phyloP scores from a whole-genome alignment of 352 stramenopile species.

The Aphanomyces invadans region DNA sequence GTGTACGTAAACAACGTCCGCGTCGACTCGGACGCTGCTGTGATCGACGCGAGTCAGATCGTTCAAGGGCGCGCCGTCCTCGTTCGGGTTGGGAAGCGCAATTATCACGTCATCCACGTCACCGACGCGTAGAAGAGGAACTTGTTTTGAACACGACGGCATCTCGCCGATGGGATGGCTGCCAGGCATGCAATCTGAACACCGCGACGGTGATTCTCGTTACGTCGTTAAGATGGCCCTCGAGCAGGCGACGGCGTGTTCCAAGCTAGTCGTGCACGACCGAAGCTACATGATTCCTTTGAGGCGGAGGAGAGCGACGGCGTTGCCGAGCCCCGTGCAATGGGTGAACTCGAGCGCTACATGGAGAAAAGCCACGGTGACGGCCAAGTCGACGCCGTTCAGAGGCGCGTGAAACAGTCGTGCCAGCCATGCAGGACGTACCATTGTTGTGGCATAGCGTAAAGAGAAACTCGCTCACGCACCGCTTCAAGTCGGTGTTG shows the following conservation, averaged over 20 bases:
- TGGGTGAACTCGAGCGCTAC: conserved; percentile 64
- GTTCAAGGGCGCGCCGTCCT: conserved; percentile 61
- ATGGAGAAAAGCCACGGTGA: too few relatives aligned
- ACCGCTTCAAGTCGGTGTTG: conserved; percentile 59
- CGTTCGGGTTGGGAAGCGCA: conserved; percentile 60
- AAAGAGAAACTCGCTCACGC: conserved; percentile 63
- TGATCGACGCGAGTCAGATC: conserved; percentile 39
- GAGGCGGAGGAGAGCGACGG: conserved; percentile 60
- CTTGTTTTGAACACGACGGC: background rate
- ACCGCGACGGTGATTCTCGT: too few relatives aligned
- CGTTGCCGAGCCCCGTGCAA: conserved; percentile 59
- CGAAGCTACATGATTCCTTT: conserved; percentile 48
- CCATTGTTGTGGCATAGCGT: conserved; percentile 65
- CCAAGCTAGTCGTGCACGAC: background rate
- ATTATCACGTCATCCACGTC: conserved; percentile 62
- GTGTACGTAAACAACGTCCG: conserved; percentile 91
- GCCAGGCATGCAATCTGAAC: too few relatives aligned
- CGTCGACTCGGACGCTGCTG: conserved; percentile 41
- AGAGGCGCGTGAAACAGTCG: too few relatives aligned
- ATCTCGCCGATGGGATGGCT: background rate
- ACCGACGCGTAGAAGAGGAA: background rate
- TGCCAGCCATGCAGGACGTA: too few relatives aligned
- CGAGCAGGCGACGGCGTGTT: too few relatives aligned
- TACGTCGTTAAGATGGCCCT: too few relatives aligned
- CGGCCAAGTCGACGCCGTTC: too few relatives aligned